phyloP scores from a whole-genome alignment of 116 monocot species.

The Posidonia oceanica region DNA sequence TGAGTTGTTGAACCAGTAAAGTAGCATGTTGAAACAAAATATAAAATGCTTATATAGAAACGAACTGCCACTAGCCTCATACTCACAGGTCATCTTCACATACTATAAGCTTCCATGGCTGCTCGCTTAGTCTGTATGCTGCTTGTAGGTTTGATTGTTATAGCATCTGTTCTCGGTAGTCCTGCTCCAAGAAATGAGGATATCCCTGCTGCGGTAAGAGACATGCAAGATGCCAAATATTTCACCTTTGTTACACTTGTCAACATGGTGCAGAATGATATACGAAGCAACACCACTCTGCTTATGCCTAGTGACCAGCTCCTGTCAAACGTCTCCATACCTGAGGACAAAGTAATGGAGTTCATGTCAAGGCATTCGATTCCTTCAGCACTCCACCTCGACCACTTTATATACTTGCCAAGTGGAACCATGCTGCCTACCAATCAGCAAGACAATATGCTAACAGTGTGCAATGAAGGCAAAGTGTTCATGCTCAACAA shows the following conservation, averaged over 20 bases:
- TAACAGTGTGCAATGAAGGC: slow-evolving; percentile 18
- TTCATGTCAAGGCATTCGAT: slow-evolving; percentile 47
- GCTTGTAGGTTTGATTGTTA: background rate
- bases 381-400: slow-evolving; percentile 28
- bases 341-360: slow-evolving; percentile 25
- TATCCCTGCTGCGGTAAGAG: slow-evolving; percentile 13
- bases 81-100: background rate
- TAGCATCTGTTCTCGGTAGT: background rate
- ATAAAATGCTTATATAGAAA: slow-evolving; percentile 5
- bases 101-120: background rate
- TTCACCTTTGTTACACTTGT: slow-evolving; percentile 62
- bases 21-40: background rate
- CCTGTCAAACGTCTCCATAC: slow-evolving; percentile 25
- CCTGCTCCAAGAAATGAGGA: slow-evolving; percentile 7
- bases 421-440: slow-evolving; percentile 36
- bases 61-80: background rate
- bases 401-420: slow-evolving; percentile 34
- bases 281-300: slow-evolving; percentile 50
- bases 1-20: background rate
- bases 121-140: background rate
- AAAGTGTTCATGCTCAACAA: slow-evolving; percentile 37
- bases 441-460: slow-evolving; percentile 11
- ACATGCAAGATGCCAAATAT: slow-evolving; percentile 61
- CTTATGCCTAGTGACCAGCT: slow-evolving; percentile 50
- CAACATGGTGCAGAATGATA: slow-evolving; percentile 38